A percentile compares a stretch with the other conserved stretches of the same genome.
phyloP scores from a whole-genome alignment of 495 filamentous ascomycete species.

The Rostrohypoxylon terebratum region DNA sequence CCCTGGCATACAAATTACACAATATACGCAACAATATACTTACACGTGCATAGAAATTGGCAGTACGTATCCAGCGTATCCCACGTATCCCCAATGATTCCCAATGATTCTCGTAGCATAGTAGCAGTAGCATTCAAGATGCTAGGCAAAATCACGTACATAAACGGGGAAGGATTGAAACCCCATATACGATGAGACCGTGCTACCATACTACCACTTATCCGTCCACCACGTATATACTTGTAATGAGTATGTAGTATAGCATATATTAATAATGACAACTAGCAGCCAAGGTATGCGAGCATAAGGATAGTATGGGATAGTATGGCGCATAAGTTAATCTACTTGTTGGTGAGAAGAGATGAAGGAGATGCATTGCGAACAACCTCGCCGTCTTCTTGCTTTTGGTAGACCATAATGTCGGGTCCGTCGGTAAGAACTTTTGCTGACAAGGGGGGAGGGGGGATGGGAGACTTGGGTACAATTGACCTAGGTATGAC shows the following conservation, averaged over 20 bases:
- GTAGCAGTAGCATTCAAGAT: neutral
- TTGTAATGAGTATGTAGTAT: constrained; percentile 25
- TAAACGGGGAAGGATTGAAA: neutral
- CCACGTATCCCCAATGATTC: constrained; percentile 1
- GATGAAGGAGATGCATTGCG: constrained; percentile 8
- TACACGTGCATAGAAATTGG: neutral
- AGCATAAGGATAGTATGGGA: constrained; percentile 22
- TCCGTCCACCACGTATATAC: constrained; percentile 5
- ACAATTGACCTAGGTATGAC: too few relatives aligned
- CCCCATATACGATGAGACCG: constrained; percentile 11
- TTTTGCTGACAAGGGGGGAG: constrained; percentile 28
- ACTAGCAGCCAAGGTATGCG: constrained; percentile 29
- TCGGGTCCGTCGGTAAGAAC: constrained; percentile 39
- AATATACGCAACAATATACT: neutral
- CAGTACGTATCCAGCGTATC: neutral
- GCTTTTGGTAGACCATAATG: constrained; percentile 30
- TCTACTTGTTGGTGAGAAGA: constrained; percentile 15
- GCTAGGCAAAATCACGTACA: constrained; percentile 15
- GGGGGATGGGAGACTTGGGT: too few relatives aligned
- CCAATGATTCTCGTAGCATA: neutral
- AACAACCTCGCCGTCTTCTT: constrained; percentile 1
- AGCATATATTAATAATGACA: constrained; percentile 37
- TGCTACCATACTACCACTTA: constrained; percentile 7
- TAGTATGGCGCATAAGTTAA: constrained; percentile 31
- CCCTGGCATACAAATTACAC: neutral